Evolutionary conservation across 2,329 filamentous ascomycete genomes (phyloP).

Genomic region (Didymosphaeria variabile): DNA sequence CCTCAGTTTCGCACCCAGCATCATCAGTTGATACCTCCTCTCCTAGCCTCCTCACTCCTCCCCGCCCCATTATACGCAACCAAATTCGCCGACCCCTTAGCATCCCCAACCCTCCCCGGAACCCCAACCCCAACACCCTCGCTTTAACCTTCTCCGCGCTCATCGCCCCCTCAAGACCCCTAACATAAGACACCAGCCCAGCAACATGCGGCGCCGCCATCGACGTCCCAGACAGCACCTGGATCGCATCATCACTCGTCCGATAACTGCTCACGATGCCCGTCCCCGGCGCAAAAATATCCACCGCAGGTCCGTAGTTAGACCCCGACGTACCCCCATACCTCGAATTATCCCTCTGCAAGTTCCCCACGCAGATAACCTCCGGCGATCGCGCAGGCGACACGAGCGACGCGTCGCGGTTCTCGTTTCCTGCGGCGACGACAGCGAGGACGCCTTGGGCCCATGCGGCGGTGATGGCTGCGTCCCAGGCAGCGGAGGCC

Average conservation of each 20-base stretch:
- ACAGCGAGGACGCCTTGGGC: constrained; percentile 45
- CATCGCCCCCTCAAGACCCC: constrained; percentile 57
- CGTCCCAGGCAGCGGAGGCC: constrained; percentile 38
- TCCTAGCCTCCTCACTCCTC: background rate
- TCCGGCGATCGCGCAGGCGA: constrained; percentile 49
- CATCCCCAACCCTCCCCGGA: constrained; percentile 30
- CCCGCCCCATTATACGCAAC: constrained; percentile 42
- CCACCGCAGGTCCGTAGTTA: constrained; percentile 50
- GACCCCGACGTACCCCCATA: constrained; percentile 34
- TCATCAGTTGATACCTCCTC: too few relatives aligned
- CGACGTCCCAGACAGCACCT: constrained; percentile 65
- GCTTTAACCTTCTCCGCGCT: constrained; percentile 32
- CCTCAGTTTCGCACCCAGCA: too few relatives aligned
- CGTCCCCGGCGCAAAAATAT: constrained; percentile 51
- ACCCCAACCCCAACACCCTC: constrained; percentile 32
- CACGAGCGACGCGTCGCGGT: constrained; percentile 29
- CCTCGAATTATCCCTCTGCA: constrained; percentile 35
- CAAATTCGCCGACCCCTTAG: constrained; percentile 31
- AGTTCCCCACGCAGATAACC: constrained; percentile 48
- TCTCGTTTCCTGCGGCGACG: constrained; percentile 49
- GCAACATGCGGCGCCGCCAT: constrained; percentile 75
- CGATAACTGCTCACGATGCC: constrained; percentile 57
- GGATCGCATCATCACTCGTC: constrained; percentile 52
- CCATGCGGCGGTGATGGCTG: constrained; percentile 44
- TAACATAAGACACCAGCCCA: constrained; percentile 74